These are phyloP conservation scores for Tuber brumale DNA, from an alignment of 495 filamentous ascomycete genomes.

Conservation along the genomic window DNA sequence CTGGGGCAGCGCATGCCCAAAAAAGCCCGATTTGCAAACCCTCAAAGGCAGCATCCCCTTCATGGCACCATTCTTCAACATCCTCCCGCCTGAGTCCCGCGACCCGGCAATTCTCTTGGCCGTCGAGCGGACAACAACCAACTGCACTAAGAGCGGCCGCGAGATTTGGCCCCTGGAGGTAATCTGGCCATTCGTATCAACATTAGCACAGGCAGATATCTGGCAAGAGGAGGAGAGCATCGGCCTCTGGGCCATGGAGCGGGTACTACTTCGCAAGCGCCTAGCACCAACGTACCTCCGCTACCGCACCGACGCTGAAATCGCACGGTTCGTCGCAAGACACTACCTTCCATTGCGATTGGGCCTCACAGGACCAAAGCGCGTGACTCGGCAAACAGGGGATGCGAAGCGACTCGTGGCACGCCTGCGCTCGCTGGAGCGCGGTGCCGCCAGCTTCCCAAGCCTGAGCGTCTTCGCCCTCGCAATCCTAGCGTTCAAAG, in stretches of 20 bases:
- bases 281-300: slow-evolving; percentile 28
- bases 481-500: slow-evolving; percentile 25
- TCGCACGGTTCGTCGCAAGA: slow-evolving; percentile 28
- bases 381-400: not conserved
- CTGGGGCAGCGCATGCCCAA: slow-evolving; percentile 17
- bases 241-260: slow-evolving; percentile 26
- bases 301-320: slow-evolving; percentile 28
- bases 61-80: slow-evolving; percentile 17
- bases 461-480: slow-evolving; percentile 21
- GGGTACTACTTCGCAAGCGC: slow-evolving; percentile 25
- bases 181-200: slow-evolving; percentile 27
- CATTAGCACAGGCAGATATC: slow-evolving; percentile 22
- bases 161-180: slow-evolving; percentile 24
- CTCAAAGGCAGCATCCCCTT: slow-evolving; percentile 27
- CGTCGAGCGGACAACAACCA: slow-evolving; percentile 16
- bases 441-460: not conserved
- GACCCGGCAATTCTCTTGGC: slow-evolving; percentile 17
- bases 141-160: slow-evolving; percentile 12
- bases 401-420: slow-evolving; percentile 23
- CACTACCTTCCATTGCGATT: slow-evolving; percentile 31
- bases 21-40: slow-evolving; percentile 9
- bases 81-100: slow-evolving; percentile 19
- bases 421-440: slow-evolving; percentile 15
- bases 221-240: slow-evolving; percentile 30
- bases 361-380: slow-evolving; percentile 14